Conservation (phyloP, 1,139 yeast species). For the Pichia sp. region DNA sequence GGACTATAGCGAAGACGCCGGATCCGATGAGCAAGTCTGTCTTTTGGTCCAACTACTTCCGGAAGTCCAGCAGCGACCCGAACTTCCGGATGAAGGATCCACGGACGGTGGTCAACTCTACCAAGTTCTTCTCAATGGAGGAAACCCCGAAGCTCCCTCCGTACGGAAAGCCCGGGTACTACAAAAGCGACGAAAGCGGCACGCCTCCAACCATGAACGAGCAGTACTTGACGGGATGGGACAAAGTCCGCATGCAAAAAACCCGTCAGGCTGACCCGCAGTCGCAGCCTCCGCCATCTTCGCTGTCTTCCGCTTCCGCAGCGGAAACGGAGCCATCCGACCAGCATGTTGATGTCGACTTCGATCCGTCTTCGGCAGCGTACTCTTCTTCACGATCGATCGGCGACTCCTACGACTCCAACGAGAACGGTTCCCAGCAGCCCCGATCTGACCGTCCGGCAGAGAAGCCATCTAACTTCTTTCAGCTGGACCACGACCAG, state of each 20-base stretch:
- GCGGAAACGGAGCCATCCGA: too few species aligned
- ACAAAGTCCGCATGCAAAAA: conserved; percentile 8
- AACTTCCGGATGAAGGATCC: conserved; percentile 27
- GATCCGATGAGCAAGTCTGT: conserved; percentile 24
- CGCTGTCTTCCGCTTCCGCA: too few species aligned
- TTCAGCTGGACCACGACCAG: conserved; percentile 2
- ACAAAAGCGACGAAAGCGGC: conserved; percentile 8
- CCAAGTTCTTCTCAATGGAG: conserved; percentile 11
- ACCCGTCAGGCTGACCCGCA: not conserved
- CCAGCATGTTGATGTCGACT: too few species aligned
- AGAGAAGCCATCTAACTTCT: not conserved
- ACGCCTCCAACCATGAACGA: conserved; percentile 4
- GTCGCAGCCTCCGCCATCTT: too few species aligned
- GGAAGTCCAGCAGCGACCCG: conserved; percentile 23
- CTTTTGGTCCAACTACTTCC: conserved; percentile 29
- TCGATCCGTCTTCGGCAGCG: too few species aligned
- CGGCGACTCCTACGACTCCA: conserved; percentile 16
- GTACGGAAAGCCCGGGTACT: conserved; percentile 17
- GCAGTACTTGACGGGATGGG: conserved; percentile 14
- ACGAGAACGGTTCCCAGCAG: not conserved
- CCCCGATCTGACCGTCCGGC: not conserved
- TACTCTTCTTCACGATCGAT: conserved; percentile 1
- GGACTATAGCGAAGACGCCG: conserved; percentile 23
- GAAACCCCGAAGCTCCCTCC: conserved; percentile 10
- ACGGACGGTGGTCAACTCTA: conserved; percentile 14